Base-by-base conservation (phyloP, 345 rosid genomes). In the Hypericum androsaemum region DNA sequence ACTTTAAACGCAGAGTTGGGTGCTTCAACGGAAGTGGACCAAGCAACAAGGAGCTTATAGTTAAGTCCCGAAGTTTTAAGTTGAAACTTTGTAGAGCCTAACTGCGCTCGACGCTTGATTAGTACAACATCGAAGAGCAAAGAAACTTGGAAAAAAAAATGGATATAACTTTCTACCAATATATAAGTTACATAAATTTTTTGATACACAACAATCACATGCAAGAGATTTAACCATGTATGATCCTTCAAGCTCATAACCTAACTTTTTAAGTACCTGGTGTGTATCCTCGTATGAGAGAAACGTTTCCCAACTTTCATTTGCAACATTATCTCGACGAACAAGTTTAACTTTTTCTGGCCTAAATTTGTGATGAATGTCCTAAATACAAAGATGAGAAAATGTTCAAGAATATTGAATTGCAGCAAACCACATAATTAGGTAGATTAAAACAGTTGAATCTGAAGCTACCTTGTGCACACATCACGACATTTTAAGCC, bases 241-340 rank as follows among this genome's bases (percentile, higher is more conserved):
- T 58, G 99, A 95, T 52, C 97, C 99, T 73, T 86, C 94, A 54
- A 92, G 84, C 71, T 78, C 94, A 61, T 88, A 92, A 10, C 95
- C 97, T 62, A 88, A 59, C 66, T 88, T 88, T 64, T 94, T 79
- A 56, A 54, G 55, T 81, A 88, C 99, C 97, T 88, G 97, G 10
- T 67, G 84, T 37, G 88, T 80, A 80, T 94, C 99, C 74, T 94
- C 99, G 8, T 88, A 88, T 5, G 99, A 94, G 51, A 94, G 80
- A 68, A 94, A 94, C 49, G 94, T 86, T 73, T 94, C 99, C 99
- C 99, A 94, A 50, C 99, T 94, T 74, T 86, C 87, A 71, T 94
- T 94, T 52, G 99, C 99, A 22, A 77, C 80, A 67, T 86, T 88
- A 76, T 94, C 99, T 64, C 97, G 99, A 37, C 99, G 95, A 61